phyloP scores from a whole-genome alignment of 1,284 basidiomycete species.

The Ganoderma multipileum region DNA sequence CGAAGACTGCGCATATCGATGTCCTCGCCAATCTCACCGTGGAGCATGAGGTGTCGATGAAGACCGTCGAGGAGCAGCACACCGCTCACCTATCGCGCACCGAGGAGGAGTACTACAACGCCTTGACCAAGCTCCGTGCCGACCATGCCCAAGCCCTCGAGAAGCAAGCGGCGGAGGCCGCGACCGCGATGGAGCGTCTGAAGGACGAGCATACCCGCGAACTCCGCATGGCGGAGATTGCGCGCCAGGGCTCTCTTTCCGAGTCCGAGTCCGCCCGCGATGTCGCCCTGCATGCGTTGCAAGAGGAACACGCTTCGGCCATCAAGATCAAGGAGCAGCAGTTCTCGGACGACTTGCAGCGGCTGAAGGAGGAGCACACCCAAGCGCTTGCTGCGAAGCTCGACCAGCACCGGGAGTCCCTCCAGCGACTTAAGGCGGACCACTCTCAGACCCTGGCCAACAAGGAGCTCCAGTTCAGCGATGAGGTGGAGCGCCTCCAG shows the following conservation, averaged over 20 bases:
- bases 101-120: constrained; percentile 83
- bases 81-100: constrained; percentile 64
- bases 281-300: constrained; percentile 63
- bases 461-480: constrained; percentile 66
- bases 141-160: constrained; percentile 72
- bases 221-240: constrained; percentile 72
- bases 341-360: constrained; percentile 67
- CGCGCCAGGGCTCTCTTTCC: constrained; percentile 74
- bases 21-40: constrained; percentile 53
- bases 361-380: constrained; percentile 66
- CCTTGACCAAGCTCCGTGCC: constrained; percentile 70
- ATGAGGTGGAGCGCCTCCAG: constrained; percentile 65
- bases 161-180: constrained; percentile 64
- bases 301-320: constrained; percentile 72
- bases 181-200: constrained; percentile 66
- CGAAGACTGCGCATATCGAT: constrained; percentile 57
- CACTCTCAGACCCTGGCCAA: constrained; percentile 63
- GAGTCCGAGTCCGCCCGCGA: constrained; percentile 75
- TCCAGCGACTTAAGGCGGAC: constrained; percentile 54
- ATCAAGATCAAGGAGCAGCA: constrained; percentile 67
- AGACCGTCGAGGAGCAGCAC: constrained; percentile 65
- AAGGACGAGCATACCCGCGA: constrained; percentile 75
- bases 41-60: constrained; percentile 63
- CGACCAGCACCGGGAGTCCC: constrained; percentile 58
- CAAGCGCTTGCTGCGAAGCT: constrained; percentile 59